Conservation (phyloP, 1,284 basidiomycete genomes). For the Tilletia horrida region DNA sequence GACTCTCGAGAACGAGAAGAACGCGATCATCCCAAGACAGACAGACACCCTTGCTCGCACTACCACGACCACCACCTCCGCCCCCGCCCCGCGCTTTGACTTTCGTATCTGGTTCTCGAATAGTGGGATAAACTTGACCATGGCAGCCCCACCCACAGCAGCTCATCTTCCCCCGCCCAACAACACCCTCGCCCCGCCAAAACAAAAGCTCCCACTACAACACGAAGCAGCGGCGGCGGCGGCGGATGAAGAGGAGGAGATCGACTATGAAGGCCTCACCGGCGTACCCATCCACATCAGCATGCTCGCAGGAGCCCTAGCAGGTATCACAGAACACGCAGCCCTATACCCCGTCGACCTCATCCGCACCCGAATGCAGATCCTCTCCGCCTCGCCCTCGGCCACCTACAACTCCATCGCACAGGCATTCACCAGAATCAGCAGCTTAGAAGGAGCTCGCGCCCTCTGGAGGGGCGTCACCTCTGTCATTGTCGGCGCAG, state of each 20-base stretch:
- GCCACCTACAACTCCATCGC: slow-evolving; percentile 83
- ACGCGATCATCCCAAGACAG: no score
- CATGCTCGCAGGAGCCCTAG: slow-evolving; percentile 94
- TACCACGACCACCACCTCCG: no score
- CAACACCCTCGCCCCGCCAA: not conserved
- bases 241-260: slow-evolving; percentile 31
- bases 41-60: no score
- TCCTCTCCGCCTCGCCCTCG: slow-evolving; percentile 73
- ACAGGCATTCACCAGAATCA: slow-evolving; percentile 82
- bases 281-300: slow-evolving; percentile 63
- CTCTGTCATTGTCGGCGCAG: slow-evolving; percentile 94
- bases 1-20: no score
- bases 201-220: not conserved
- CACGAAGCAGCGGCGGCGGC: not conserved
- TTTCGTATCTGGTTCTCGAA: no score
- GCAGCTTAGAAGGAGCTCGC: slow-evolving; percentile 83
- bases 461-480: slow-evolving; percentile 94
- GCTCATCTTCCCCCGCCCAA: not conserved
- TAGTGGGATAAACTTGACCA: no score
- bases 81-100: no score
- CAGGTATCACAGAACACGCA: slow-evolving; percentile 97
- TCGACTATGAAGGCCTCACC: slow-evolving; percentile 52
- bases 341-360: slow-evolving; percentile 98
- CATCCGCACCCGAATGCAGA: slow-evolving; percentile 99
- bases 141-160: not conserved